Evolutionary conservation across 148 eudicot genomes (phyloP), one percentile per base, ranked within the genome.

Genomic region (Vaccinium myrtillus): DNA sequence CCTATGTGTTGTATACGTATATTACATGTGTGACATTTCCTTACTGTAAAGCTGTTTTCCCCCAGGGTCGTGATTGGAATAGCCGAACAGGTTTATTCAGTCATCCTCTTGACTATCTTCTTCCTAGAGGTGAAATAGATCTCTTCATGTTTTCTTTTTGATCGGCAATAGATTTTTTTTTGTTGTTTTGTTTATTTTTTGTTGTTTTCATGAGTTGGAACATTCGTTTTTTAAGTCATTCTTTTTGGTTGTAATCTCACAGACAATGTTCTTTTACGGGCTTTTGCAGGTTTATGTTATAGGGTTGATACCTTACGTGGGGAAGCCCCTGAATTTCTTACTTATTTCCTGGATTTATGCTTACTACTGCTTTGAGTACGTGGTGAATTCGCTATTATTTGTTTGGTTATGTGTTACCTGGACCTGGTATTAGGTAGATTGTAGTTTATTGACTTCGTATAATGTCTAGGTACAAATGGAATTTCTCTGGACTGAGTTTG

Each of bases 331-430:
- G 83, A 93, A 95, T 88, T 93, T 95, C 87, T 78, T 97, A 79
- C 96, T 97, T 55, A 91, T 95, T 85, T 92, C 96, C 70, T 97
- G 99, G 99, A 93, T 97, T 95, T 97, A 97, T 84, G 99, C 98
- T 30, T 97, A 97, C 82, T 97, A 97, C 87, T 95, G 98, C 85
- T 95, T 97, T 80, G 99, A 97, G 99, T 97, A 91, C 74, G 99
- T 94, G 75, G 50, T 86, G 69, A 81, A 70, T 80, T 82, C 51
- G 81, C 39, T 32, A 12, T 19, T 25, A 13, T 23, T 6, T 19
- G n/a, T 43, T 36, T 39, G 18, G 43, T 39, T 18, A 16, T 74
- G 15, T 86, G 70, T 63, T 79, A n/a, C 8, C 43, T 80, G 46
- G 21, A 54, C 48, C 71, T 30, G 30, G 25, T 78, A 55, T 79